These are phyloP conservation scores for Mucor lusitanicus DNA, from an alignment of 371 early-diverging fungal genomes.

Conservation along the genomic window DNA sequence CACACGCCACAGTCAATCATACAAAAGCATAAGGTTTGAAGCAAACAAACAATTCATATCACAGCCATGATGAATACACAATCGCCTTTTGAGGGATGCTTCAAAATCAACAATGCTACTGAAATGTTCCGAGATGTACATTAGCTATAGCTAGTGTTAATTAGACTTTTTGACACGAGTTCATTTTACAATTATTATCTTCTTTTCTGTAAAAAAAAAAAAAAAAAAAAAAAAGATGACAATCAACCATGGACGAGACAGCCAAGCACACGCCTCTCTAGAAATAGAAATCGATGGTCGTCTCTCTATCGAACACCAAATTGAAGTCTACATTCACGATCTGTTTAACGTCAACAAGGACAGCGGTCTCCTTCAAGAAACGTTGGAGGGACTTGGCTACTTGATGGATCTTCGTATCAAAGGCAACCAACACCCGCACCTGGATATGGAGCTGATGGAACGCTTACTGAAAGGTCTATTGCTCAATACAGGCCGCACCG, in stretches of 20 bases:
- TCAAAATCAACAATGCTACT: constrained; percentile 5
- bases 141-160: too few species aligned
- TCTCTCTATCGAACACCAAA: neutral
- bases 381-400: neutral
- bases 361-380: neutral
- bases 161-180: neutral
- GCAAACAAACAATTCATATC: neutral
- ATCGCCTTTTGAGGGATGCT: neutral
- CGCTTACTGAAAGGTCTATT: neutral
- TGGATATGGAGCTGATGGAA: neutral
- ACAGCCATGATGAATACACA: neutral
- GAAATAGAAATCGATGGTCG: neutral
- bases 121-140: neutral
- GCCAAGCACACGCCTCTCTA: neutral
- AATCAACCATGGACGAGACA: neutral
- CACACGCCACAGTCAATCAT: too few species aligned
- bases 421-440: neutral
- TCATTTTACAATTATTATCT: neutral
- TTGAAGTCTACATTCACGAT: constrained; percentile 2
- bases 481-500: neutral
- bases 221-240: too few species aligned
- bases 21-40: neutral
- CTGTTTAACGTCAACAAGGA: neutral
- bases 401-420: neutral
- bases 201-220: too few species aligned